These are phyloP conservation scores for Nicotiana paniculata DNA, from an alignment of 257 asterid genomes.

Conservation along the genomic window DNA sequence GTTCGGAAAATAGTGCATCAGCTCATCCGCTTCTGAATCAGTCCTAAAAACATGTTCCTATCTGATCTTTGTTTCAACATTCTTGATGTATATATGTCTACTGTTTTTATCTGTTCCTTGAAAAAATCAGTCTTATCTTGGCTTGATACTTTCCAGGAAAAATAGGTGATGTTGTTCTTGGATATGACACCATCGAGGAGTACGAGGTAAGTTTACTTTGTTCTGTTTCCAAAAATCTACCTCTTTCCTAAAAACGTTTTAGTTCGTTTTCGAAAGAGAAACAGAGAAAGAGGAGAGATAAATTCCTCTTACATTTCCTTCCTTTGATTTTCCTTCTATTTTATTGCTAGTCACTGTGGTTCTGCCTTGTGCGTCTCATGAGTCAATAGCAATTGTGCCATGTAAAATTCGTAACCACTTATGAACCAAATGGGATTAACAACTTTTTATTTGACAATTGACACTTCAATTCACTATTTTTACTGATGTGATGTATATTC, in stretches of 20 bases:
- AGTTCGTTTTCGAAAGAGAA: not conserved
- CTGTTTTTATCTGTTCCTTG: not conserved
- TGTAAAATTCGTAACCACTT: not conserved
- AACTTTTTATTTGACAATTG: not conserved
- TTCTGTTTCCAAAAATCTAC: not conserved
- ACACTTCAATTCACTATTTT: not conserved
- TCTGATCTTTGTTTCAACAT: not conserved
- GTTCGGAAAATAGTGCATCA: not conserved
- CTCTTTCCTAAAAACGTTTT: too few relatives aligned
- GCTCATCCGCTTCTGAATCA: not conserved
- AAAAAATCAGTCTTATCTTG: not conserved
- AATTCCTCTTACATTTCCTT: not conserved
- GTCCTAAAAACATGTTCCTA: not conserved
- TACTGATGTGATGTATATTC: not conserved
- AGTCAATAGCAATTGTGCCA: not conserved
- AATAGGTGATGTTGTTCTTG: constrained; percentile 66
- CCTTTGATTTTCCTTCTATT: not conserved
- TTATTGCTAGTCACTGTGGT: not conserved
- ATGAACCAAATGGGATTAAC: not conserved
- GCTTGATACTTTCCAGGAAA: constrained; percentile 35
- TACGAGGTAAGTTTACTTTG: constrained; percentile 37
- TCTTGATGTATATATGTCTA: not conserved
- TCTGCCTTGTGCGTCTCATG: not conserved
- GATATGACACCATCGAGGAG: constrained; percentile 53
- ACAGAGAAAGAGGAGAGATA: not conserved